These are phyloP conservation scores for Trichoderma hamatum DNA, from an alignment of 2,329 filamentous ascomycete genomes.

Conservation along the genomic window DNA sequence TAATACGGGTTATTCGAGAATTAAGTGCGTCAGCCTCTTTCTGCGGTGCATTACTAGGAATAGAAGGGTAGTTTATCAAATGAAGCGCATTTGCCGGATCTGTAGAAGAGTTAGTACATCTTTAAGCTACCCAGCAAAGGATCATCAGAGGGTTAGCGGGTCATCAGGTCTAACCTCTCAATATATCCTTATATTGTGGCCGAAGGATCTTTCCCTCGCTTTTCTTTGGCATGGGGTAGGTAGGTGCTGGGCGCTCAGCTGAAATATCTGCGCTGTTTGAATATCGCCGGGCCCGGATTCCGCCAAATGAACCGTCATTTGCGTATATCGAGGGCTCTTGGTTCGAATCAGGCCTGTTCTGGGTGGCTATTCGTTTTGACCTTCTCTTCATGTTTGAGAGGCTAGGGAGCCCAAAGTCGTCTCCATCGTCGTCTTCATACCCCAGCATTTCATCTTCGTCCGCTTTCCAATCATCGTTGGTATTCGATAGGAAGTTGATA, in stretches of 20 bases:
- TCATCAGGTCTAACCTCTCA: conserved; percentile 58
- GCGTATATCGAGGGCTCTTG: conserved; percentile 40
- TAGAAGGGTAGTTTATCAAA: conserved; percentile 83
- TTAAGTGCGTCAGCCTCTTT: conserved; percentile 88
- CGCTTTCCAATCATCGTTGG: conserved; percentile 79
- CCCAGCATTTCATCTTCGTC: conserved; percentile 77
- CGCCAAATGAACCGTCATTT: conserved; percentile 44
- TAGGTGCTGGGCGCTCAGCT: conserved; percentile 79
- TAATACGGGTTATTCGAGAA: conserved; percentile 88
- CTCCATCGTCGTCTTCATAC: conserved; percentile 85
- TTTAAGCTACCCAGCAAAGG: too few species aligned
- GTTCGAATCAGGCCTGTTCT: conserved; percentile 36
- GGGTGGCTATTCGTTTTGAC: conserved; percentile 55
- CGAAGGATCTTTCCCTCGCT: conserved; percentile 92
- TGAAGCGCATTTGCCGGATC: conserved; percentile 92
- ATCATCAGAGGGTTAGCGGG: neutral
- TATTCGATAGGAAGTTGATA: conserved; percentile 77
- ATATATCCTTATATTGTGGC: conserved; percentile 96
- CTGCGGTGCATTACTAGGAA: conserved; percentile 71
- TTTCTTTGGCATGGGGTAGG: conserved; percentile 87
- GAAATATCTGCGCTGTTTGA: conserved; percentile 93
- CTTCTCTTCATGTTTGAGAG: conserved; percentile 88
- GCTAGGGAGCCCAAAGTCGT: conserved; percentile 93
- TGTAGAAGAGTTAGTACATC: neutral
- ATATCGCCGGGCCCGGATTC: conserved; percentile 57